Base-by-base conservation (phyloP, 2,329 filamentous ascomycete genomes). In the Pseudopyrenochaeta lycopersici region DNA sequence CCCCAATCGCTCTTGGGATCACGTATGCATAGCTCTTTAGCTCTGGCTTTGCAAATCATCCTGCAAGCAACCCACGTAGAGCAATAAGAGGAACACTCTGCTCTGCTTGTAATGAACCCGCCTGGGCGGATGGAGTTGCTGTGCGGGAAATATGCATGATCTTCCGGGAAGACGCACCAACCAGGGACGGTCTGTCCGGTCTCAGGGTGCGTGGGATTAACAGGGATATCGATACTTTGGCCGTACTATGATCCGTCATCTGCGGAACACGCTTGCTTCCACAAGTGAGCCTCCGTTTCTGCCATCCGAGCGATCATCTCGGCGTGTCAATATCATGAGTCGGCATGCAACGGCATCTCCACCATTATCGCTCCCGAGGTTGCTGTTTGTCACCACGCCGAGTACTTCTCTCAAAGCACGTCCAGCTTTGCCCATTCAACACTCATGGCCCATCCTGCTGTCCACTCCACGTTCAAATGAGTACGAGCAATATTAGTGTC, bases 101-200 rank as follows among this genome's bases (percentile, higher is more conserved):
- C 9, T 38, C 14, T 38, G 14, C 29, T 29, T 15, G 33, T 46
- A 52, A 54, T 38, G 32, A 56, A 43, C 52, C 56, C 55, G 54
- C 54, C 49, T 46, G 52, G 53, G 52, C 60, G 60, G 61, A 56
- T 56, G 59, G 57, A 61, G 61, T 67, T 27, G 54, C 52, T 60
- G 57, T 53, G 56, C 66, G 57, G 60, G 59, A 66, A 62, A 54
- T 59, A 46, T 65, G 64, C 69, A 70, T 73, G 68, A 75, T 73
- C 70, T 72, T 58, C 71, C 71, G 66, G 69, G 63, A 64, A 56
- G 54, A 58, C 12, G 46, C 55, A 62, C 52, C 60, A 62, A 51
- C 51, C 54, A 49, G 31, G 36, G 31, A 36, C 27, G 42, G 59
- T 53, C 59, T 61, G 56, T 65, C 58, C 63, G 52, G 57, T 60